Base-by-base conservation (phyloP, 2,329 filamentous ascomycete genomes). In the Zasmidium angulare region DNA sequence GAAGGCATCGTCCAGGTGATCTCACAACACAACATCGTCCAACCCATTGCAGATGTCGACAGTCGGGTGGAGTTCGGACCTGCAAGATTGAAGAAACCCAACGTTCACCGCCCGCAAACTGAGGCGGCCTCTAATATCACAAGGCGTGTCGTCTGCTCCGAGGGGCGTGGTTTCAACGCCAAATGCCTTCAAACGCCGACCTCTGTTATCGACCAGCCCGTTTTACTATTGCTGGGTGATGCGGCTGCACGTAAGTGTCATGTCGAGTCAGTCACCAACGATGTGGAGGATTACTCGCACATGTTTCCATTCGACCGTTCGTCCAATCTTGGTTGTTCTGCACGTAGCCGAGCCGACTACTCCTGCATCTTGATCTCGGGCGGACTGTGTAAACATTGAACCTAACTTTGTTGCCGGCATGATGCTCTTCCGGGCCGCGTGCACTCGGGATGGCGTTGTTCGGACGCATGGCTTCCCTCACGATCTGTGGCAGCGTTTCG, bases 81-180 rank as follows among this genome's bases (percentile, higher is more conserved):
- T 43, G 17, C 43, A 26, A 51, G 40, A 55, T 55, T 55, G 52
- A 55, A 26, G 22, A 31, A 36, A 36, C 31, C 47, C 22, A 55
- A 19, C 31, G 52, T 55, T 55, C 36, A 59, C 57, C 57, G 57
- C 53, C 36, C 22, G 21, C n/a, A 24, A 59, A 55, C 10, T 50
- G 21, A 46, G 51, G 51, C 36, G 21, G 19, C 31, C 50, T 52
- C 24, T 47, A 24, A 50, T 31, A 58, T 26, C 46, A 23, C 50
- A 21, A 43, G 26, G 47, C 47, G 29, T 43, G 46, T 43, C 20
- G 26, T 40, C 36, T 50, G 22, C 26, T 43, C 48, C 54, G 24
- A 36, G 54, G 21, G n/a, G 54, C 36, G 23, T 40, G 26, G 26
- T 31, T 43, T 24, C 10, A 4, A 14, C 11, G 14, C 20, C 57